These are phyloP conservation scores for Pythium scleroteichum DNA, from an alignment of 352 stramenopile genomes.

Conservation along the genomic window DNA sequence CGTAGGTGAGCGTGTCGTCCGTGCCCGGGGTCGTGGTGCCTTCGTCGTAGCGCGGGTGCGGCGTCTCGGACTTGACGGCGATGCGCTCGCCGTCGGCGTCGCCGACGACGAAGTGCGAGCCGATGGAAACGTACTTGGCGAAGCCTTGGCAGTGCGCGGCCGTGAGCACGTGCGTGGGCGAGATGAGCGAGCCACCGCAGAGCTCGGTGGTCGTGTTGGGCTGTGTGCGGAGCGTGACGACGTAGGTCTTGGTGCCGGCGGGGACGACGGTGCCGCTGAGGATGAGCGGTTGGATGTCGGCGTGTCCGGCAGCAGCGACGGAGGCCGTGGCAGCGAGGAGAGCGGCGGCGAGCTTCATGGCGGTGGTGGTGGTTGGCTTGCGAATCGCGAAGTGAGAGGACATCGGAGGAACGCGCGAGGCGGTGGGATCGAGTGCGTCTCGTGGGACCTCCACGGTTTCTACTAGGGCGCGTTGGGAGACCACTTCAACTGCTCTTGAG, in stretches of 20 bases:
- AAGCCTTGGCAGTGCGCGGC: slow-evolving; percentile 41
- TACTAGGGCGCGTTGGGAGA: too few species aligned
- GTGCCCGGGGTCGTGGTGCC: not conserved
- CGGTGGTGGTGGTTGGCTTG: too few species aligned
- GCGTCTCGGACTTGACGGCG: not conserved
- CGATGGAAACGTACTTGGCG: slow-evolving; percentile 49
- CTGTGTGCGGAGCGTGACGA: slow-evolving; percentile 18
- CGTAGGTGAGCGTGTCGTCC: slow-evolving; percentile 10
- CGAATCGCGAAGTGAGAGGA: too few species aligned
- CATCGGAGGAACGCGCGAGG: too few species aligned
- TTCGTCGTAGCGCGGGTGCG: not conserved
- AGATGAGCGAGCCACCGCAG: slow-evolving; percentile 45
- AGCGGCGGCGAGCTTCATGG: too few species aligned
- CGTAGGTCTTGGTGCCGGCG: slow-evolving; percentile 37
- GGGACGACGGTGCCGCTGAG: slow-evolving; percentile 42
- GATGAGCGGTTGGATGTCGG: slow-evolving; percentile 34
- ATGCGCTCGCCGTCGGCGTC: slow-evolving; percentile 41
- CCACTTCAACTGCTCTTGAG: too few species aligned
- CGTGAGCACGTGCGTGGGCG: slow-evolving; percentile 39
- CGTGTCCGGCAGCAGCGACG: not conserved
- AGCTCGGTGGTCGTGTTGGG: slow-evolving; percentile 1
- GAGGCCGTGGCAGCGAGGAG: not conserved
- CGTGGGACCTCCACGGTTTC: too few species aligned
- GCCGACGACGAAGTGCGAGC: slow-evolving; percentile 50
- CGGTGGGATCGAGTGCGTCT: too few species aligned